A percentile compares a stretch with the other conserved stretches of the same genome.
Evolutionary conservation across 805 yeast species (phyloP).

Genomic region (Yarrowia sp.): DNA sequence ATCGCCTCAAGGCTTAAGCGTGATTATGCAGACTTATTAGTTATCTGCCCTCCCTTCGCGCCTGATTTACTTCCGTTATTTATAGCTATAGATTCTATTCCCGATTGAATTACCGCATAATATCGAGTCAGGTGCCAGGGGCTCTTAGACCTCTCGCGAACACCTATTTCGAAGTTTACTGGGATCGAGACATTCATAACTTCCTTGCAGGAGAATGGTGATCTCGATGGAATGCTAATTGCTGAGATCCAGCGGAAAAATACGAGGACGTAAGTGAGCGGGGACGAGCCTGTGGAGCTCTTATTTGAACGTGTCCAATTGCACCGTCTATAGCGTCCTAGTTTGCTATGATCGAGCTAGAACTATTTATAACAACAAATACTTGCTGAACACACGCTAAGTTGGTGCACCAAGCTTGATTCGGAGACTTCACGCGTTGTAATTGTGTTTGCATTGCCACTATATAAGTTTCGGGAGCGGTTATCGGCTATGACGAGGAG

Average conservation of each 20-base stretch:
- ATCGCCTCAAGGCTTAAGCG: too few relatives aligned
- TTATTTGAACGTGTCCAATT: too few relatives aligned
- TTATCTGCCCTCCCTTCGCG: background rate
- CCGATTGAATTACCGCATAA: background rate
- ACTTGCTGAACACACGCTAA: too few relatives aligned
- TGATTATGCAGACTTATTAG: background rate
- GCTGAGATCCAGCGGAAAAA: background rate
- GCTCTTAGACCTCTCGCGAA: too few relatives aligned
- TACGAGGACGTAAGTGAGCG: background rate
- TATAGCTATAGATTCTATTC: background rate
- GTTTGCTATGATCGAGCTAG: too few relatives aligned
- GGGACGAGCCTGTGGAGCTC: too few relatives aligned
- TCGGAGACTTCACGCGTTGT: background rate
- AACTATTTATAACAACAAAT: too few relatives aligned
- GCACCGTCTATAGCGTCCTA: too few relatives aligned
- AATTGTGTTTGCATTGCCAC: background rate
- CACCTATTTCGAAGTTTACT: background rate
- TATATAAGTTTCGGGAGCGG: too few relatives aligned
- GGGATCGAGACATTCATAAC: background rate
- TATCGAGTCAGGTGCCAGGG: background rate
- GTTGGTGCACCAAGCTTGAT: background rate
- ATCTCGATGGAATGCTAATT: slow-evolving; percentile 4
- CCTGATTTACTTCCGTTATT: too few relatives aligned
- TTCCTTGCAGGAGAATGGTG: background rate
- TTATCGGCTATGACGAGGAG: too few relatives aligned